Conservation (phyloP, 106 monocot species). For the Cymbidium sinense region DNA sequence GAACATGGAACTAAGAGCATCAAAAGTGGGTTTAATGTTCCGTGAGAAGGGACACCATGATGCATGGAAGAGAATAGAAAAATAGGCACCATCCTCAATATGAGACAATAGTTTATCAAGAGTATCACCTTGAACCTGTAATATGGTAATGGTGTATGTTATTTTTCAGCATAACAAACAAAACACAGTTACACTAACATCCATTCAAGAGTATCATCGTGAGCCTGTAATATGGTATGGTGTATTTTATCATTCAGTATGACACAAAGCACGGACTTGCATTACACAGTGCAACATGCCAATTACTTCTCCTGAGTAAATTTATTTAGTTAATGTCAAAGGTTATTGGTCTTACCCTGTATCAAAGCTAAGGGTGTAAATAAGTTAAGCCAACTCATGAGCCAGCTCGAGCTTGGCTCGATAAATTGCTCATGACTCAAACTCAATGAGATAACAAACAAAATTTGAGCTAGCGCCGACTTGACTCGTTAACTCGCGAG, state of each 20-base stretch:
- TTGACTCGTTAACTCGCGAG: too few relatives aligned
- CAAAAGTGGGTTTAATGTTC: constrained; percentile 38
- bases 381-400: too few relatives aligned
- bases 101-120: constrained; percentile 33
- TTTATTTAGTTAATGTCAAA: not conserved
- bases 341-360: not conserved
- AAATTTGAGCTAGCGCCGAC: too few relatives aligned
- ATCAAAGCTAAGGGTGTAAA: too few relatives aligned
- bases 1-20: constrained; percentile 76
- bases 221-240: constrained; percentile 29
- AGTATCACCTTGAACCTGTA: constrained; percentile 51
- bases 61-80: constrained; percentile 74
- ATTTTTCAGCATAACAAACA: not conserved
- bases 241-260: not conserved
- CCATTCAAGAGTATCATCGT: constrained; percentile 48
- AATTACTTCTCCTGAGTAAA: not conserved
- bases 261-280: not conserved
- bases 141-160: not conserved
- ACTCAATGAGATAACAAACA: too few relatives aligned
- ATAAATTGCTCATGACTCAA: too few relatives aligned
- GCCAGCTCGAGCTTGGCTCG: too few relatives aligned
- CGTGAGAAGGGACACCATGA: constrained; percentile 92
- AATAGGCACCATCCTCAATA: constrained; percentile 17
- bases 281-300: not conserved
- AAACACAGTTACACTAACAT: too few relatives aligned